phyloP scores from a whole-genome alignment of 371 early-diverging fungal genomes.

The Saksenaea vasiformis region DNA sequence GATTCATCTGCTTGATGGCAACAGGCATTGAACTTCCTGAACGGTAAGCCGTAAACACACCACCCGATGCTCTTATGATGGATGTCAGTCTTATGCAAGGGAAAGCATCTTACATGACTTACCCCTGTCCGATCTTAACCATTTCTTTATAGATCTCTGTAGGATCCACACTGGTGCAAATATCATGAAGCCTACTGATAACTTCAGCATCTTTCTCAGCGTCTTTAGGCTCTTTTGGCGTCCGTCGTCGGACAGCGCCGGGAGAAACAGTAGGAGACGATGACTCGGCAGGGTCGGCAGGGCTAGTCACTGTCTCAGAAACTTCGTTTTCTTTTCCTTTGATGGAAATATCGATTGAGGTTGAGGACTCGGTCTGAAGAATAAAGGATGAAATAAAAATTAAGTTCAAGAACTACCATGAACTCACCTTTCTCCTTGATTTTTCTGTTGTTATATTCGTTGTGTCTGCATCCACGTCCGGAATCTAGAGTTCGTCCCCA shows the following conservation, averaged over 20 bases:
- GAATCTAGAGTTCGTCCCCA: not conserved
- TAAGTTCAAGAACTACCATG: too few species aligned
- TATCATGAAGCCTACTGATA: slow-evolving; percentile 80
- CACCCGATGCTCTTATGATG: slow-evolving; percentile 50
- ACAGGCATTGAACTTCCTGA: slow-evolving; percentile 60
- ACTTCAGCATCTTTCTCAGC: slow-evolving; percentile 60
- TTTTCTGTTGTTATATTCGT: not conserved
- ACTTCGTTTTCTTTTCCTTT: not conserved
- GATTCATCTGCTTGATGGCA: slow-evolving; percentile 90
- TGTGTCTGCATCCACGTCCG: not conserved
- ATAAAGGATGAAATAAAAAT: not conserved
- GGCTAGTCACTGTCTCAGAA: not conserved
- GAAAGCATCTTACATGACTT: slow-evolving; percentile 10
- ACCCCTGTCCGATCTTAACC: slow-evolving; percentile 78
- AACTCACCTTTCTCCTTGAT: not conserved
- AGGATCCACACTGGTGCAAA: slow-evolving; percentile 92
- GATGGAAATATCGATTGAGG: not conserved
- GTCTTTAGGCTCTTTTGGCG: slow-evolving; percentile 1
- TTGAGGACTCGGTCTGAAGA: not conserved
- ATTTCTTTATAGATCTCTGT: slow-evolving; percentile 58
- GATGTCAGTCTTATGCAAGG: not conserved
- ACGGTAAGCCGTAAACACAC: slow-evolving; percentile 77
- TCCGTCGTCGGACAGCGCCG: slow-evolving; percentile 2
- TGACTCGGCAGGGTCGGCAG: not conserved
- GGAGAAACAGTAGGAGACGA: not conserved